phyloP scores from a whole-genome alignment of 1,139 yeast genomes.

The Yamadazyma diospyri region DNA sequence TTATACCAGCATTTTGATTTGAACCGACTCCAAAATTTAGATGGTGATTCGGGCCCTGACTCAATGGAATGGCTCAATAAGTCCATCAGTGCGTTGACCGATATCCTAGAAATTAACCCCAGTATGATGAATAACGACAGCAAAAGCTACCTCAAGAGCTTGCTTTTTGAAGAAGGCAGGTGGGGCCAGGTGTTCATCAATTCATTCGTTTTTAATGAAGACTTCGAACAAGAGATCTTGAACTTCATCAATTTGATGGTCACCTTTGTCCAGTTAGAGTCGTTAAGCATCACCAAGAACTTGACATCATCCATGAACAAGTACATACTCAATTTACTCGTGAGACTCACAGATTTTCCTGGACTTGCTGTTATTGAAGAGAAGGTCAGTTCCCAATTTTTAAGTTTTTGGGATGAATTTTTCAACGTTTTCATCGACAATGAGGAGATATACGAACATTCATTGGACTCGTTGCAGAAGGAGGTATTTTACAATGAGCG shows the following conservation, averaged over 20 bases:
- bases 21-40: neutral
- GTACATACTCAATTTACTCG: slow-evolving; percentile 45
- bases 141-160: slow-evolving; percentile 22
- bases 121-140: slow-evolving; percentile 28
- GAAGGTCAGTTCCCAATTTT: slow-evolving; percentile 58
- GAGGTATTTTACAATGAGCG: slow-evolving; percentile 26
- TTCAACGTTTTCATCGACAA: slow-evolving; percentile 62
- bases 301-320: slow-evolving; percentile 37
- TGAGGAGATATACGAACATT: slow-evolving; percentile 35
- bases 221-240: slow-evolving; percentile 41
- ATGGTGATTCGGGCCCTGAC: slow-evolving; percentile 11
- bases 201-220: slow-evolving; percentile 19
- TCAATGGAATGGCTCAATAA: slow-evolving; percentile 22
- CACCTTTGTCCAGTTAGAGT: slow-evolving; percentile 49
- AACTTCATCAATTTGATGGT: slow-evolving; percentile 51
- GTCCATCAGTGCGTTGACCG: slow-evolving; percentile 37
- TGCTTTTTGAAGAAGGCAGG: slow-evolving; percentile 34
- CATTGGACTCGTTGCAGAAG: slow-evolving; percentile 20
- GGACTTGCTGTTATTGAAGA: slow-evolving; percentile 68
- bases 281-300: slow-evolving; percentile 46
- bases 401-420: slow-evolving; percentile 78
- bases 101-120: slow-evolving; percentile 46
- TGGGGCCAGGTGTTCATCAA: slow-evolving; percentile 39
- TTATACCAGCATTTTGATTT: slow-evolving; percentile 21
- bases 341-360: slow-evolving; percentile 57